Evolutionary conservation across 495 filamentous ascomycete species (phyloP).

Genomic region (Hyaloscypha hepaticicola): DNA sequence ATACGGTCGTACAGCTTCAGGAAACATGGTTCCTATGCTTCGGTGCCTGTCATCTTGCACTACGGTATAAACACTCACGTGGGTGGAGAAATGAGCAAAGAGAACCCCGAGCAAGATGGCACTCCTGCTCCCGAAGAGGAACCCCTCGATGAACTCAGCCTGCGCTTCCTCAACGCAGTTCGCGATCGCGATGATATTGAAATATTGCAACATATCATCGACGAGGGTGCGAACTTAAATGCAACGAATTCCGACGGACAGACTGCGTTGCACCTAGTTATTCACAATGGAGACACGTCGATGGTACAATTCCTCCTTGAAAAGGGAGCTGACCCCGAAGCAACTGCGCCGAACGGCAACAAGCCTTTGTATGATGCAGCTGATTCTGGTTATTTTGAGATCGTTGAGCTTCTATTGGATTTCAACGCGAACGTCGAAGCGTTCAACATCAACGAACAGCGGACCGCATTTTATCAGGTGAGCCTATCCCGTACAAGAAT

Average conservation of each 20-base stretch:
- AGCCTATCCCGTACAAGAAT: too few relatives aligned
- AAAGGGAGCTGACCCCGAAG: neutral
- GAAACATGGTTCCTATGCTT: neutral
- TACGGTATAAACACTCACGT: neutral
- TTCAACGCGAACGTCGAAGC: constrained; percentile 5
- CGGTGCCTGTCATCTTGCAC: neutral
- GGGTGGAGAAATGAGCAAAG: neutral
- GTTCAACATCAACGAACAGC: neutral
- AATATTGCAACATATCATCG: neutral
- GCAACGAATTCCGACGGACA: neutral
- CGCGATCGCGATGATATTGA: neutral
- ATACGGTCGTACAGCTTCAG: neutral
- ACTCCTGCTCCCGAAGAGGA: neutral
- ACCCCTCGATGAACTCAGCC: neutral
- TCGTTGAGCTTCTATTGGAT: neutral
- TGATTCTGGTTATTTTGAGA: neutral
- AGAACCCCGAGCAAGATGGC: too few relatives aligned
- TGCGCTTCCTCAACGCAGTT: neutral
- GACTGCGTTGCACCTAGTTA: neutral
- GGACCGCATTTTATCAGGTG: constrained; percentile 2
- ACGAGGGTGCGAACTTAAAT: neutral
- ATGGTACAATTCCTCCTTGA: neutral
- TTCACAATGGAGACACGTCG: neutral
- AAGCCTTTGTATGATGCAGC: neutral
- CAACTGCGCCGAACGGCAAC: neutral